Base-by-base conservation (phyloP, 2,329 filamentous ascomycete species). In the Colletotrichum sp. region DNA sequence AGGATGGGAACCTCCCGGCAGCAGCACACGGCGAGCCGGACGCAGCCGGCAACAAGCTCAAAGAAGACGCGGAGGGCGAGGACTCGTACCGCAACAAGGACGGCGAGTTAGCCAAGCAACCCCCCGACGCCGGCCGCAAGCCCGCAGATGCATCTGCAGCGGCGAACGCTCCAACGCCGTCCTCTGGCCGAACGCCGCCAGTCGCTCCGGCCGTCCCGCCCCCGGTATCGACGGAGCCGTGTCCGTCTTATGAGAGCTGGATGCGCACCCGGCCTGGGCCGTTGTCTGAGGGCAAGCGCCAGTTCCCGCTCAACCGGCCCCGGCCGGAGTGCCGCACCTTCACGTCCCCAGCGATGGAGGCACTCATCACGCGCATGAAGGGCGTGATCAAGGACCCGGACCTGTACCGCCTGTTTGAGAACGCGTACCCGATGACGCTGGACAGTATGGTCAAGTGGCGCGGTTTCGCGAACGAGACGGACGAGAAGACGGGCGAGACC, bases 381-480 rank as follows among this genome's bases (percentile, higher is more conserved):
- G 77, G 78, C 7, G 80, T 83, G 7, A 86, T 89, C 68, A 81
- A 82, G 57, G 86, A 90, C 77, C 87, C 86, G 4, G 95, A 97
- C 81, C 89, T 98, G 30, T 94, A 93, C 52, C 91, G 94, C 32
- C 87, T 98, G 13, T 97, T 98, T 81, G 93, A 95, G 80, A 97
- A 97, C 82, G 94, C 94, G 3, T 96, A 94, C 77, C 94, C 95
- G 1, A 96, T 96, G 79, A 96, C 95, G 1, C 86, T 96, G 24
- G 95, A 97, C 80, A 96, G 95, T 2, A 96, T 95, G 3, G 91
- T 97, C 71, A 90, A 93, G 78, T 97, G 95, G 93, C 93, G 95
- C 80, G 91, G 89, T 28, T 84, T 93, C 61, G 90, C 89, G 4
- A 89, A 88, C 39, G 81, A 83, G 68, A 77, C 82, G 16, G 72